These are phyloP conservation scores for Haplographium delicatum DNA, from an alignment of 495 filamentous ascomycete genomes.

Conservation along the genomic window DNA sequence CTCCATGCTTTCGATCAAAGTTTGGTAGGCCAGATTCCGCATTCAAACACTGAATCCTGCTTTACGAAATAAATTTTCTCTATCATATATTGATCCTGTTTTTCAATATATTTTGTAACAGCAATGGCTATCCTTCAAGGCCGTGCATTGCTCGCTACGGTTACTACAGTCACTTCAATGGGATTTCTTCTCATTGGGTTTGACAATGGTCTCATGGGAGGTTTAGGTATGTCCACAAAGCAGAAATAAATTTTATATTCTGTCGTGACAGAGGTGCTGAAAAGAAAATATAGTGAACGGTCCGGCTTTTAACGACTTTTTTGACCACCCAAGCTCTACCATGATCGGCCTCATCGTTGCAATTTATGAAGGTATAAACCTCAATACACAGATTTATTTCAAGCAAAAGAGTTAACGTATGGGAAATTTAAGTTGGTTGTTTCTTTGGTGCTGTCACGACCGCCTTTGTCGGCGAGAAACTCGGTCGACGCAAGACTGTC, in stretches of 20 bases:
- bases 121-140: conserved; percentile 14
- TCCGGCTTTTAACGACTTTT: conserved; percentile 27
- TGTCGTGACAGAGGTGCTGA: no score
- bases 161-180: conserved; percentile 24
- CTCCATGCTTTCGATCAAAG: neutral
- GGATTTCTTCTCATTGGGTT: conserved; percentile 31
- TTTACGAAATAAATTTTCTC: no score
- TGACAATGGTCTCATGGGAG: conserved; percentile 32
- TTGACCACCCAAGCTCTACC: conserved; percentile 25
- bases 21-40: no score
- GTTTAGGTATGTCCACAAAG: conserved; percentile 3
- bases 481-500: conserved; percentile 67
- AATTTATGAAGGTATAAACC: no score
- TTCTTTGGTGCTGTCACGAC: conserved; percentile 63
- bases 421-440: no score
- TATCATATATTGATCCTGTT: no score
- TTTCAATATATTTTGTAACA: neutral
- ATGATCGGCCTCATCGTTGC: conserved; percentile 31
- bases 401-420: no score
- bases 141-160: conserved; percentile 11
- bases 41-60: no score
- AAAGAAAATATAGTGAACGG: conserved; percentile 25
- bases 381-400: no score
- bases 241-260: no score
- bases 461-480: conserved; percentile 56